Evolutionary conservation across 139 green algal species (phyloP).

Genomic region (Asterochloris sp.): DNA sequence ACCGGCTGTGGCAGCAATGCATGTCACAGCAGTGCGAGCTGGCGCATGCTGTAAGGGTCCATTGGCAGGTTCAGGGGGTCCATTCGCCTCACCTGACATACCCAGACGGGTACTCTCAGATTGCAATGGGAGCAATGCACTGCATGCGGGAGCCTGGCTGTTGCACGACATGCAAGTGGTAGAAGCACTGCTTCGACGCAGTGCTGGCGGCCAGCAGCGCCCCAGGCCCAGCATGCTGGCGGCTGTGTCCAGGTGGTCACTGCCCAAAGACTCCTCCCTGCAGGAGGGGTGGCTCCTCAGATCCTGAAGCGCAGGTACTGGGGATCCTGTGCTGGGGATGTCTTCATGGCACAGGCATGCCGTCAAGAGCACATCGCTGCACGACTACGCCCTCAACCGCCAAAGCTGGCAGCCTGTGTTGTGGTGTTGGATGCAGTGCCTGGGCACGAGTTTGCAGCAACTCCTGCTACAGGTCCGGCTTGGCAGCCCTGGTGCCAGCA

Average conservation of each 20-base stretch:
- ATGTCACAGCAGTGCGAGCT: no score
- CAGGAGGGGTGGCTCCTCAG: neutral
- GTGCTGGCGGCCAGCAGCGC: neutral
- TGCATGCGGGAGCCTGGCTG: neutral
- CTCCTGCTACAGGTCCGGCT: no score
- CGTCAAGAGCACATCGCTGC: no score
- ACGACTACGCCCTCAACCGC: neutral
- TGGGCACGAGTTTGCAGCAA: neutral
- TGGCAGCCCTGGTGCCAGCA: neutral
- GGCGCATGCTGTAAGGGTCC: no score
- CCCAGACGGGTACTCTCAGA: neutral
- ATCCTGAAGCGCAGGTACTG: neutral
- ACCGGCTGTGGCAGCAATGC: no score
- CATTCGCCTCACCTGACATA: no score
- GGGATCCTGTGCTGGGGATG: neutral
- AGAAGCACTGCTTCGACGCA: neutral
- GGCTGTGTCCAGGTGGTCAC: neutral
- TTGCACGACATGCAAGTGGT: neutral
- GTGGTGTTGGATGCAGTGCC: neutral
- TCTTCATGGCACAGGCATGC: neutral
- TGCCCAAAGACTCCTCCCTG: neutral
- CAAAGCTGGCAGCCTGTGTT: neutral
- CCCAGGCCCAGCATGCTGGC: neutral
- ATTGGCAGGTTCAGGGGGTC: neutral
- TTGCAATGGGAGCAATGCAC: neutral